These are phyloP conservation scores for Pistacia atlantica DNA, from an alignment of 345 rosid species.

Conservation along the genomic window DNA sequence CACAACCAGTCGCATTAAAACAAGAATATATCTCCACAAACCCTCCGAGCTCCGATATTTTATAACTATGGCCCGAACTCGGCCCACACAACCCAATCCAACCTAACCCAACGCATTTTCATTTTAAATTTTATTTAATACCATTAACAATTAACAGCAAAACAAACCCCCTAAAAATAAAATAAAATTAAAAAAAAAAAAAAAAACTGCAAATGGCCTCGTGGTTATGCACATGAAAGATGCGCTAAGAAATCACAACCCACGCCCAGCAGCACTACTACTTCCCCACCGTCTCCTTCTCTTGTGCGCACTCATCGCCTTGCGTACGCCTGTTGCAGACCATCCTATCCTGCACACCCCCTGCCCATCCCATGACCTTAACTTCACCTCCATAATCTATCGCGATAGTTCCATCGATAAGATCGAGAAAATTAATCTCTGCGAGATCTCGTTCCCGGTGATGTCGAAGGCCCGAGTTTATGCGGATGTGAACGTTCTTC, in stretches of 20 bases:
- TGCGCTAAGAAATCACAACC: constrained; percentile 7
- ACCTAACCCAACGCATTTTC: not conserved
- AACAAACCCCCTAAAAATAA: not conserved
- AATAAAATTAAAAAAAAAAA: not conserved
- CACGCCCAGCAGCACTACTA: not conserved
- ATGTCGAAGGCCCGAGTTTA: constrained; percentile 95
- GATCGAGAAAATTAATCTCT: constrained; percentile 11
- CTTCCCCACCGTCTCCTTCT: constrained; percentile 44
- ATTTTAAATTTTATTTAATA: not conserved
- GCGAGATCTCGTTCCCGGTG: constrained; percentile 44
- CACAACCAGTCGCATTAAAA: too few species aligned
- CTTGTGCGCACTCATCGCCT: constrained; percentile 49
- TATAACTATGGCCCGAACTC: not conserved
- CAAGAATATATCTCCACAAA: too few species aligned
- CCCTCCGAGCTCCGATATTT: too few species aligned
- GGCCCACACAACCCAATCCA: not conserved
- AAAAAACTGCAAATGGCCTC: not conserved
- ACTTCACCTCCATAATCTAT: constrained; percentile 8
- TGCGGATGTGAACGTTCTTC: constrained; percentile 76
- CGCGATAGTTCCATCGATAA: constrained; percentile 18
- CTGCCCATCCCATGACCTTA: not conserved
- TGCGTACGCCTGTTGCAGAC: constrained; percentile 51
- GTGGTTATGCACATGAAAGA: constrained; percentile 21
- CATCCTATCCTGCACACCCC: constrained; percentile 43
- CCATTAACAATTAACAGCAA: not conserved